Base-by-base conservation (phyloP, 257 asterid genomes). In the Solanum dulcamara region DNA sequence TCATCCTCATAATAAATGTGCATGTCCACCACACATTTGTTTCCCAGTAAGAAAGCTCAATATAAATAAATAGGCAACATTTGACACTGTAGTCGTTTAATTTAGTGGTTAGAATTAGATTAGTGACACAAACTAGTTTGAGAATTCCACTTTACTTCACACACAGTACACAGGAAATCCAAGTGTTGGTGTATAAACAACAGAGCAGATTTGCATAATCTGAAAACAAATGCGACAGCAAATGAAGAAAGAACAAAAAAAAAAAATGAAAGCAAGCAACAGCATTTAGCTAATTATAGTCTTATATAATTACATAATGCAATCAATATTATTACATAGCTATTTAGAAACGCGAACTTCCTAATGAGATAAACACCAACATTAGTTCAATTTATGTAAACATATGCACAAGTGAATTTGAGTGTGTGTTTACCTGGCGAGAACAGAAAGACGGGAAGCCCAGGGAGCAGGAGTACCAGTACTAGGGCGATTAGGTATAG, bases 401-500 rank as follows among this genome's bases (percentile, higher is more conserved):
- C n/a, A 74, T 42, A 42, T 7, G 18, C 57, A 24, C 57, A 72
- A 87, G 22, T 18, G 79, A 20, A 59, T 2, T 83, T 37, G 85
- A 59, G 3, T 9, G 48, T 30, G 17, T 26, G 80, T 13, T 37
- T 60, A 96, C 99, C 98, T 93, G 83, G 98, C 94, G 14, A 93
- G 92, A 32, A 91, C 95, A 70, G 98, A 93, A 84, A 91, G 99
- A 70, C 99, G 99, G 88, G 99, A 89, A 81, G 95, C 84, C 98
- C 98, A 96, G 10, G 98, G 99, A 55, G 98, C 98, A 10, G 99
- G 99, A 50, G 98, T 96, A 77, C 98, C 99, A 79, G 95, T 92
- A 83, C 88, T 82, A 10, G 99, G 99, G 26, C 99, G 97, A 89
- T 89, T 92, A 62, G 93, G 92, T 51, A 92, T 84, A 46, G 80